Evolutionary conservation across 2,329 filamentous ascomycete species (phyloP).

Genomic region (Pyrenochaeta sp.): DNA sequence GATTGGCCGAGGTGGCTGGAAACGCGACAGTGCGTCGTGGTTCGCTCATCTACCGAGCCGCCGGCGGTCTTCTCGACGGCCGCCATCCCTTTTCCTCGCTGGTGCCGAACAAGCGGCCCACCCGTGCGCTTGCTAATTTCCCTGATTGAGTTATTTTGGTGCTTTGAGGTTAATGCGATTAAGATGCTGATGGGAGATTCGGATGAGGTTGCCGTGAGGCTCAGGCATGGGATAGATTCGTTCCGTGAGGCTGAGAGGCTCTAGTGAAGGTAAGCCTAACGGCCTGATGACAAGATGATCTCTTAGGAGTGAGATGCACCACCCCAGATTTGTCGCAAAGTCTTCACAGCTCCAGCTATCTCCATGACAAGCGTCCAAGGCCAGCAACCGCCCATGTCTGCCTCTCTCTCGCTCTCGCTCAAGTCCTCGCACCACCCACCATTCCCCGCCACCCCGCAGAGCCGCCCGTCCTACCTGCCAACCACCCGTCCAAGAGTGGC

Average conservation of each 20-base stretch:
- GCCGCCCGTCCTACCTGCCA: conserved; percentile 36
- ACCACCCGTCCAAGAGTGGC: conserved; percentile 9
- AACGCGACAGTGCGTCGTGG: conserved; percentile 4
- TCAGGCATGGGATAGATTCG: background rate
- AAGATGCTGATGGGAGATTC: conserved; percentile 2
- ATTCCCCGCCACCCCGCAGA: conserved; percentile 34
- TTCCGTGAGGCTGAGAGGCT: background rate
- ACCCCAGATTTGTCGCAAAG: conserved; percentile 3
- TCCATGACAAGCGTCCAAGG: conserved; percentile 1
- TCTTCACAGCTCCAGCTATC: conserved; percentile 2
- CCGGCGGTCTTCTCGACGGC: conserved; percentile 2
- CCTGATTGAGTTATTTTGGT: background rate
- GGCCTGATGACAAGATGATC: background rate
- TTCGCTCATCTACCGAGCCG: conserved; percentile 26
- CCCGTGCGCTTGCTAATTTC: background rate
- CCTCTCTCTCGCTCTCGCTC: conserved; percentile 1
- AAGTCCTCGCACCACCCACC: background rate
- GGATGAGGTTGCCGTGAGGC: background rate
- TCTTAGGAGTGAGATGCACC: background rate
- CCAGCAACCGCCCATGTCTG: conserved; percentile 9
- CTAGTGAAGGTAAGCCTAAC: background rate
- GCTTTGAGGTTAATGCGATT: background rate
- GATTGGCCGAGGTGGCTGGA: conserved; percentile 14
- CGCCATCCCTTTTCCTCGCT: background rate
- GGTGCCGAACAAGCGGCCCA: background rate